Evolutionary conservation across 2,329 filamentous ascomycete species (phyloP).

Genomic region (Chrysoporthe cubensis): DNA sequence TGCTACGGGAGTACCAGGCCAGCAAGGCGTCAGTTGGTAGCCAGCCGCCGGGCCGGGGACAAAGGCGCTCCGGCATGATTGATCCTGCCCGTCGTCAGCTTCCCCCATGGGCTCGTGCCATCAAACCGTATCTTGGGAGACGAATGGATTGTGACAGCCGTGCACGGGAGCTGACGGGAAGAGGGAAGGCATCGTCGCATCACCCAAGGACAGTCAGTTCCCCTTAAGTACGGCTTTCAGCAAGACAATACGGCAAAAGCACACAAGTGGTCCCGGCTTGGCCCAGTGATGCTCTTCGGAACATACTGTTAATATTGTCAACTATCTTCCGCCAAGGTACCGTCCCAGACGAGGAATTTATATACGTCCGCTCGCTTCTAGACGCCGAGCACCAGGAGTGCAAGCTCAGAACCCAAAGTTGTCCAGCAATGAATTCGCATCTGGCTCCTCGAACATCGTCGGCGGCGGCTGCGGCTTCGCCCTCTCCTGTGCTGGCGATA

Average conservation of each 20-base stretch:
- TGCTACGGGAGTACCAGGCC: background rate
- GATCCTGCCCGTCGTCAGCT: background rate
- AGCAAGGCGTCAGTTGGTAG: background rate
- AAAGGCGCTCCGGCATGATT: background rate
- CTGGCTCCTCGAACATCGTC: constrained; percentile 90
- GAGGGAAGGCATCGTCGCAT: too few relatives aligned
- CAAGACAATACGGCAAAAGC: background rate
- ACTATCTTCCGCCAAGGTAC: background rate
- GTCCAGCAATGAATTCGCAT: constrained; percentile 84
- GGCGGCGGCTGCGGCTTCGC: constrained; percentile 58
- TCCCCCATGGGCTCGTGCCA: background rate
- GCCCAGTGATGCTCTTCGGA: background rate
- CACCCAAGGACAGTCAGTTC: too few relatives aligned
- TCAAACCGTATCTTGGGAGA: too few relatives aligned
- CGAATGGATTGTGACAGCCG: too few relatives aligned
- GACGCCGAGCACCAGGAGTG: background rate
- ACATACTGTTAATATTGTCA: background rate
- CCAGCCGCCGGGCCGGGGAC: background rate
- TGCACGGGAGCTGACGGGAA: too few relatives aligned
- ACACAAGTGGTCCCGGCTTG: background rate
- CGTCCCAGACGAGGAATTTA: background rate
- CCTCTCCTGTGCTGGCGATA: constrained; percentile 57
- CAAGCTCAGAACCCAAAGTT: constrained; percentile 79
- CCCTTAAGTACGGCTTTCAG: too few relatives aligned
- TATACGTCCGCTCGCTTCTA: background rate